Evolutionary conservation across 768 basidiomycete species (phyloP).

Genomic region (Leccinum aurantiacum): DNA sequence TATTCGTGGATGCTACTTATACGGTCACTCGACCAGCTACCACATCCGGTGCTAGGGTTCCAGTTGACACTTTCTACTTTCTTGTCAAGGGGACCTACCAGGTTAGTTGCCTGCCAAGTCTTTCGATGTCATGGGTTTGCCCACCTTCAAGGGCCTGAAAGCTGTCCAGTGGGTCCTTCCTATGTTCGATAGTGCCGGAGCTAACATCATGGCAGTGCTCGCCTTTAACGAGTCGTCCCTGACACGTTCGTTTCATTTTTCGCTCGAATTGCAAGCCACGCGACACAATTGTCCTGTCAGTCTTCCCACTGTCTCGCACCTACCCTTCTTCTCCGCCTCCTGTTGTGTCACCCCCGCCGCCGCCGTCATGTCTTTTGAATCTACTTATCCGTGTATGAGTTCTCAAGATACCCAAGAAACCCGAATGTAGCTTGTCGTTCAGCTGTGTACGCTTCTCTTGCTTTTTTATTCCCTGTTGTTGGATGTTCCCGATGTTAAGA

Average conservation of each 20-base stretch:
- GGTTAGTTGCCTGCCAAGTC: conserved; percentile 1
- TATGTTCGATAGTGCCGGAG: background rate
- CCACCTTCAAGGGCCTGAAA: conserved; percentile 1
- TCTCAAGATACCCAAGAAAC: conserved; percentile 12
- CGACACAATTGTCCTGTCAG: background rate
- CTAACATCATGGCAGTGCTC: background rate
- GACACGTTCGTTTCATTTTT: background rate
- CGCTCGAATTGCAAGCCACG: background rate
- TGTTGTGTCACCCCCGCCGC: background rate
- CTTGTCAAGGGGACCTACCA: background rate
- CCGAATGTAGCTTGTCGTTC: conserved; percentile 22
- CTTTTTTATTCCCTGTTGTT: conserved; percentile 16
- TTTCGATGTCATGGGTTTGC: background rate
- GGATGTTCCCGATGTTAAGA: background rate
- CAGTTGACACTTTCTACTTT: conserved; percentile 3
- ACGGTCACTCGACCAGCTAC: background rate
- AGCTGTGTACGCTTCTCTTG: conserved; percentile 16
- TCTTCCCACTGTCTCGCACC: background rate
- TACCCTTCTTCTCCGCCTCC: background rate
- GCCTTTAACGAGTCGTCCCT: background rate
- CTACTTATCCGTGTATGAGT: conserved; percentile 7
- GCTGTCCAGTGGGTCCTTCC: background rate
- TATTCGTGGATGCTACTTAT: conserved; percentile 7
- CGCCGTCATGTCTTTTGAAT: background rate
- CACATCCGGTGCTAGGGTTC: conserved; percentile 1